phyloP scores from a whole-genome alignment of 2,329 filamentous ascomycete species.

The Conoideocrella luteorostrata region DNA sequence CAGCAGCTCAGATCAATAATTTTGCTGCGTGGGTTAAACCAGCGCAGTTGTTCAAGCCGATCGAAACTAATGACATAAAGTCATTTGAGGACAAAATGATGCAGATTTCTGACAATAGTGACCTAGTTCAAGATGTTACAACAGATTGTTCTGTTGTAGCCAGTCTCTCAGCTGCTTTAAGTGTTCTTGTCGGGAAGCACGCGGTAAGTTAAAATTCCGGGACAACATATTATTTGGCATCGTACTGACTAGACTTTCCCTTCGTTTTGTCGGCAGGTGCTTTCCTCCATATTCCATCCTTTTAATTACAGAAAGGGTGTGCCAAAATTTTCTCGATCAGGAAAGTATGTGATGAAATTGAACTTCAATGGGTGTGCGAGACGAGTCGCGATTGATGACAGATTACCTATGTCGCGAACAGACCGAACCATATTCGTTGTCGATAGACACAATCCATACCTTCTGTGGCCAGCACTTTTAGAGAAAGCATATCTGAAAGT shows the following conservation, averaged over 20 bases:
- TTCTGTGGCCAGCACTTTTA: constrained; percentile 85
- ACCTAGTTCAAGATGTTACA: constrained; percentile 90
- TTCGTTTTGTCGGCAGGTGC: constrained; percentile 41
- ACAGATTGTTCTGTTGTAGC: constrained; percentile 97
- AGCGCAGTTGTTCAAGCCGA: constrained; percentile 47
- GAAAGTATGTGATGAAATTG: constrained; percentile 87
- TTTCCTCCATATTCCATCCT: constrained; percentile 69
- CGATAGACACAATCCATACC: constrained; percentile 71
- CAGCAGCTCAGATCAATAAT: constrained; percentile 64
- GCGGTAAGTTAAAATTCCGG: constrained; percentile 44
- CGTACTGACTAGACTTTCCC: not conserved
- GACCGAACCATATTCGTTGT: constrained; percentile 77
- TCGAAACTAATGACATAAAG: constrained; percentile 18
- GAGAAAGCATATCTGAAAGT: constrained; percentile 97
- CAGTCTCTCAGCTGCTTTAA: constrained; percentile 77
- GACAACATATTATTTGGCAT: not conserved
- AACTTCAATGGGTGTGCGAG: constrained; percentile 94
- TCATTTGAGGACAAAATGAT: constrained; percentile 42
- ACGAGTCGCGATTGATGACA: constrained; percentile 82
- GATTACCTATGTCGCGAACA: constrained; percentile 70
- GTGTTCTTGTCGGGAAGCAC: constrained; percentile 59
- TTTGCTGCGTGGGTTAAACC: constrained; percentile 82
- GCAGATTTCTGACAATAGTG: constrained; percentile 53
- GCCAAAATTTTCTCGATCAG: constrained; percentile 65
- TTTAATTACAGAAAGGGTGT: constrained; percentile 52